Base-by-base conservation (phyloP, 148 eudicot species). In the Rhododendron kiyosumense region DNA sequence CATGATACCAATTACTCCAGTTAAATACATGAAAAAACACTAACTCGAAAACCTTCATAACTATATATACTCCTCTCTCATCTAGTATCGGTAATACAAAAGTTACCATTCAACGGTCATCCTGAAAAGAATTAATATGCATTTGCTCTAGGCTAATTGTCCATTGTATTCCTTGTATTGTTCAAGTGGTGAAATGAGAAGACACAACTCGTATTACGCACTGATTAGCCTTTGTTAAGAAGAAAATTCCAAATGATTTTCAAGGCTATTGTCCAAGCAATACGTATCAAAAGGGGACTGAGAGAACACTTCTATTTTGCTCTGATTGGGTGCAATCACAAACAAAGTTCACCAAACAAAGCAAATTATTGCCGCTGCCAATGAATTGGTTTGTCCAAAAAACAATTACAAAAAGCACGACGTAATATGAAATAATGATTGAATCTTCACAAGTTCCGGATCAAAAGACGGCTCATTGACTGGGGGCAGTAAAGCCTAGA, bases 401-500 rank as follows among this genome's bases (percentile, higher is more conserved):
- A 71, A 71, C 2, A 5, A 71, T 71, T 30, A 5, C 75, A 12
- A 69, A 69, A 12, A 28, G 12, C 75, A 26, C 36, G 6, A 69
- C 0, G 14, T 5, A 71, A 46, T 4, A 78, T 3, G 2, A 46
- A 75, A 17, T 38, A 45, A 78, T 5, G 34, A 71, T 24, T 78
- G 54, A 78, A 78, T 78, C 81, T 41, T 12, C n/a, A 24, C 30
- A 45, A 78, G 28, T 36, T 78, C 32, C 3, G 32, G 52, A 43
- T 1, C 81, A 41, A 36, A 77, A 41, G 26, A 22, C 80, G 43
- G 77, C 15, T 73, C 77, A 73, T 24, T n/a, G 11, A 26, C 36
- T 41, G n/a, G 6, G 32, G 61, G 61, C n/a, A 11, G 32, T 30
- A 32, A 30, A 22, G 54, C 22, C 85, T 89, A 92, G 54, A 89